Evolutionary conservation across 768 basidiomycete genomes (phyloP).

Genomic region (Boletus rubroflammeus): DNA sequence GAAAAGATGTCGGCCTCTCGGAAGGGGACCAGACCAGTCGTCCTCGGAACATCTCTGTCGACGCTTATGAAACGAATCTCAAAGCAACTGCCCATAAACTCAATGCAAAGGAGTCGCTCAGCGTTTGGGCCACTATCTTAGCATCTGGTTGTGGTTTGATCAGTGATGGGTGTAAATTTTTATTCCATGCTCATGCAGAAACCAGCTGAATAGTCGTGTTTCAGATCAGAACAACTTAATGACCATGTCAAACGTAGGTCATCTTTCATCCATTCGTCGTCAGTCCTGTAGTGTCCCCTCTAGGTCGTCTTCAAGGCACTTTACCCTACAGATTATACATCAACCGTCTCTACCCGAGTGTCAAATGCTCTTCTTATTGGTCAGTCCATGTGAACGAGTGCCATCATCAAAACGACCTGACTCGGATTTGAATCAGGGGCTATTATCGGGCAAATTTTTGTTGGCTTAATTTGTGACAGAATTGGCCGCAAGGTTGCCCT

Average conservation of each 20-base stretch:
- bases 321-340: slow-evolving; percentile 61
- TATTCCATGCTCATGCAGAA: neutral
- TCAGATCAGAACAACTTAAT: slow-evolving; percentile 68
- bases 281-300: slow-evolving; percentile 10
- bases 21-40: slow-evolving; percentile 9
- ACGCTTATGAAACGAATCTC: slow-evolving; percentile 22
- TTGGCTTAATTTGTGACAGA: slow-evolving; percentile 70
- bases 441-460: slow-evolving; percentile 55
- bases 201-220: slow-evolving; percentile 3
- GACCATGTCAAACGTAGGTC: slow-evolving; percentile 60
- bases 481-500: slow-evolving; percentile 75
- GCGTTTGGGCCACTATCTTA: slow-evolving; percentile 60
- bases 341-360: slow-evolving; percentile 60
- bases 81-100: slow-evolving; percentile 24
- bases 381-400: slow-evolving; percentile 24
- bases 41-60: slow-evolving; percentile 19
- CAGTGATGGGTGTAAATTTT: slow-evolving; percentile 52
- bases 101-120: slow-evolving; percentile 43
- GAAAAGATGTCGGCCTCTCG: slow-evolving; percentile 12
- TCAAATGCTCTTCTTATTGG: slow-evolving; percentile 71
- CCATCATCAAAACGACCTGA: neutral
- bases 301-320: slow-evolving; percentile 64
- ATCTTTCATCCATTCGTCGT: neutral
- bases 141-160: slow-evolving; percentile 65
- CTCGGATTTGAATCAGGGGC: slow-evolving; percentile 40